A percentile compares a stretch with the other conserved stretches of the same genome.
phyloP scores from a whole-genome alignment of 352 stramenopile species.

The Phytophthora gonapodyides region DNA sequence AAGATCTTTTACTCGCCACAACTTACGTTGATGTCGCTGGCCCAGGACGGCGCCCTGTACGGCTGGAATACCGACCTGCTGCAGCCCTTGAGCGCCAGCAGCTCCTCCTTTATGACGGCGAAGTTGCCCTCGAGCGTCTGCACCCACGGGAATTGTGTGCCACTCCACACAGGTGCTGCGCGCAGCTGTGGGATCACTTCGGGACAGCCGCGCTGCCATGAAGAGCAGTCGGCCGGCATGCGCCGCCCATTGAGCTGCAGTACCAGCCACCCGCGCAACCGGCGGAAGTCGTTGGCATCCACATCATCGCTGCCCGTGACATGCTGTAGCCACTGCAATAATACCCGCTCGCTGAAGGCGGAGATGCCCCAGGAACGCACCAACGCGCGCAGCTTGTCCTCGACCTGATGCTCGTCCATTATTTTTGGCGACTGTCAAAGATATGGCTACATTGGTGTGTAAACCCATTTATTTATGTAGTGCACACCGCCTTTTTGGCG shows the following conservation, averaged over 20 bases:
- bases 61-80: constrained; percentile 65
- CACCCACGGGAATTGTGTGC: constrained; percentile 50
- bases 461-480: too few species aligned
- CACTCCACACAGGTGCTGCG: constrained; percentile 57
- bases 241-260: constrained; percentile 66
- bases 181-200: constrained; percentile 60
- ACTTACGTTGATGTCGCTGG: constrained; percentile 53
- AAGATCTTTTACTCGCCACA: too few species aligned
- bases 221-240: constrained; percentile 27
- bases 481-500: constrained; percentile 2
- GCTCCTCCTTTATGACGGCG: constrained; percentile 59
- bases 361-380: constrained; percentile 66
- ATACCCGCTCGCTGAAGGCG: constrained; percentile 68
- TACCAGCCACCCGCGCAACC: constrained; percentile 69
- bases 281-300: constrained; percentile 32
- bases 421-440: not conserved
- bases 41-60: constrained; percentile 78
- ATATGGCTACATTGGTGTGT: constrained; percentile 22
- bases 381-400: constrained; percentile 48
- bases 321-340: constrained; percentile 58
- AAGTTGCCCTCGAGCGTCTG: constrained; percentile 54
- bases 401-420: constrained; percentile 24
- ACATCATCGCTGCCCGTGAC: constrained; percentile 32
- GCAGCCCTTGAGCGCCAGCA: constrained; percentile 51
- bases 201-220: constrained; percentile 72